Conservation (phyloP, 805 yeast genomes). For the Jamesozyma lodderae region DNA sequence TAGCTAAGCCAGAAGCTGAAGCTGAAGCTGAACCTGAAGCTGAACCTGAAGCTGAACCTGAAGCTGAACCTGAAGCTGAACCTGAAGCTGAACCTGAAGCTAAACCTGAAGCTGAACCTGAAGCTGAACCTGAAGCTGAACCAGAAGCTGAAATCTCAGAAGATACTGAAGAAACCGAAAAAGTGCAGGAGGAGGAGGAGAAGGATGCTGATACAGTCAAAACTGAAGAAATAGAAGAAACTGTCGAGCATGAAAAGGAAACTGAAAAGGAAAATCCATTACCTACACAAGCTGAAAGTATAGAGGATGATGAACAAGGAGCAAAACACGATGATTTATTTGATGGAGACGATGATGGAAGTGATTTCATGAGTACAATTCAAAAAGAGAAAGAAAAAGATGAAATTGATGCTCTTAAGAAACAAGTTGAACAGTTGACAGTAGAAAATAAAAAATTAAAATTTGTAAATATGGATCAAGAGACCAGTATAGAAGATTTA, state of each 20-base stretch:
- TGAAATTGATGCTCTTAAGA: slow-evolving; percentile 30
- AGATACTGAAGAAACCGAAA: neutral
- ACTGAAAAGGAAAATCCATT: slow-evolving; percentile 5
- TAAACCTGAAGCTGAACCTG: neutral
- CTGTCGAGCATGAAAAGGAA: too few species aligned
- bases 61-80: neutral
- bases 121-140: too few species aligned
- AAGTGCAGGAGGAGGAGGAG: slow-evolving; percentile 1
- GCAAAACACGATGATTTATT: slow-evolving; percentile 8
- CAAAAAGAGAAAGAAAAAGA: slow-evolving; percentile 30
- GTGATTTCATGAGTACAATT: slow-evolving; percentile 22
- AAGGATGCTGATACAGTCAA: neutral
- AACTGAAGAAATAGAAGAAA: slow-evolving; percentile 3
- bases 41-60: neutral
- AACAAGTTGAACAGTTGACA: slow-evolving; percentile 32
- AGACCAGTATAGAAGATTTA: slow-evolving; percentile 29
- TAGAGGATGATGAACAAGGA: slow-evolving; percentile 3
- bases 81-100: neutral
- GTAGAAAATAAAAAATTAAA: slow-evolving; percentile 29
- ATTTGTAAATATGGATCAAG: slow-evolving; percentile 28
- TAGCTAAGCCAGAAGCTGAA: slow-evolving; percentile 6
- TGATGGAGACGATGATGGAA: slow-evolving; percentile 9
- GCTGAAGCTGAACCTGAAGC: neutral
- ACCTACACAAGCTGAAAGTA: neutral
- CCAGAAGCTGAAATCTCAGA: neutral